phyloP scores from a whole-genome alignment of 1,284 basidiomycete species.

The Mixia osmundae region DNA sequence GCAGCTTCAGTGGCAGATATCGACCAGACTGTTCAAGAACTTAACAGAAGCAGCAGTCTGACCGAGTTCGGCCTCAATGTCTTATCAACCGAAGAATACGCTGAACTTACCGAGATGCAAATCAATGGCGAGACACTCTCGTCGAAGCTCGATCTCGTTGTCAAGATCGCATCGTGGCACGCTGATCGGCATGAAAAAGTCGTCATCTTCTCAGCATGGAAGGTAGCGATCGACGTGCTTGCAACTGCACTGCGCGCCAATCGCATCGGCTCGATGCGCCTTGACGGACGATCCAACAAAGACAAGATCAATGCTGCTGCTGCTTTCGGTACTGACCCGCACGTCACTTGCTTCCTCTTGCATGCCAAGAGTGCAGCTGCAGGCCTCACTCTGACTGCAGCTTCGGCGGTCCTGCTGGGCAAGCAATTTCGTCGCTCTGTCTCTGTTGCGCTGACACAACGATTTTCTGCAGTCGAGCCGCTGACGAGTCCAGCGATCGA shows the following conservation, averaged over 20 bases:
- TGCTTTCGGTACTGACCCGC: slow-evolving; percentile 12
- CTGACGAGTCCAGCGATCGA: slow-evolving; percentile 14
- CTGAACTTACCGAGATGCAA: too few relatives aligned
- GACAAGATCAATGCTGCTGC: slow-evolving; percentile 9
- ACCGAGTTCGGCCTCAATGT: too few relatives aligned
- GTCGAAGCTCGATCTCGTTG: too few relatives aligned
- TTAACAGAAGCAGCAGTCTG: too few relatives aligned
- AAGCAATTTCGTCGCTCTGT: accelerated
- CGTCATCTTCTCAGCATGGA: slow-evolving; percentile 15
- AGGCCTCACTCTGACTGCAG: slow-evolving; percentile 14
- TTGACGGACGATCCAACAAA: slow-evolving; percentile 7
- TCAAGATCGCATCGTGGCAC: too few relatives aligned
- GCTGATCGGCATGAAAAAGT: too few relatives aligned
- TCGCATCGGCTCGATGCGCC: slow-evolving; percentile 12
- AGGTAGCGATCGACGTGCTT: slow-evolving; percentile 11
- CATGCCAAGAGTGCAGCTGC: slow-evolving; percentile 15
- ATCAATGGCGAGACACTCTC: too few relatives aligned
- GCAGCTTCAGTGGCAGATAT: too few relatives aligned
- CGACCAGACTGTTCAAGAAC: too few relatives aligned
- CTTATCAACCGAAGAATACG: too few relatives aligned
- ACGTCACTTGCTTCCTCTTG: slow-evolving; percentile 14
- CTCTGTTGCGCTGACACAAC: background rate
- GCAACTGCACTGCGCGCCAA: slow-evolving; percentile 11
- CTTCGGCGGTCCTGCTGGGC: slow-evolving; percentile 10
- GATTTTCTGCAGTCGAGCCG: slow-evolving; percentile 12